phyloP scores from a whole-genome alignment of 768 basidiomycete species.

The Macrolepiota dolichaula region DNA sequence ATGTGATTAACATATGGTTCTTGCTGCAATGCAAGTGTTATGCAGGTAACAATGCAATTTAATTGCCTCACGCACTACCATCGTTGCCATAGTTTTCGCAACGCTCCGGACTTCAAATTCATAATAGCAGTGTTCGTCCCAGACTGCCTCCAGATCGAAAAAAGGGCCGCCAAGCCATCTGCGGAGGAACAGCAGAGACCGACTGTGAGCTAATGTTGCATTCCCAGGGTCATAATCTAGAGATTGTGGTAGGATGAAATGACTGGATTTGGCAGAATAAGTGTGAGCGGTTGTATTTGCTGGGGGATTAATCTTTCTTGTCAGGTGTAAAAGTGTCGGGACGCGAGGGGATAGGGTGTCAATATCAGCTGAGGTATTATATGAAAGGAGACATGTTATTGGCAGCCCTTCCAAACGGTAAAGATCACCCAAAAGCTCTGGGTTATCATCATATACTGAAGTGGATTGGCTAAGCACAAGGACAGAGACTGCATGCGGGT shows the following conservation, averaged over 20 bases:
- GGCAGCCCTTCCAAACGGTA: conserved; percentile 23
- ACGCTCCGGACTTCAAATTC: conserved; percentile 51
- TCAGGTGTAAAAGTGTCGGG: conserved; percentile 36
- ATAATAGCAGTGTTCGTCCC: conserved; percentile 56
- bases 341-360: conserved; percentile 15
- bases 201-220: conserved; percentile 43
- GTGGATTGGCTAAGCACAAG: neutral
- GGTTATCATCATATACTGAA: conserved; percentile 30
- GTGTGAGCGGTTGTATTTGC: conserved; percentile 22
- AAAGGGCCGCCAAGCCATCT: conserved; percentile 44
- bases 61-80: conserved; percentile 39
- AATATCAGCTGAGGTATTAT: conserved; percentile 25
- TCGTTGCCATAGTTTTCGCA: conserved; percentile 52
- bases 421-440: conserved; percentile 24
- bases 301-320: conserved; percentile 16
- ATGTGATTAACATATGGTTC: conserved; percentile 62
- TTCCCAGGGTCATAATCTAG: conserved; percentile 36
- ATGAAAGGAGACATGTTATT: conserved; percentile 34
- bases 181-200: conserved; percentile 42
- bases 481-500: neutral
- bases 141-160: conserved; percentile 57
- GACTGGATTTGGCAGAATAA: conserved; percentile 29
- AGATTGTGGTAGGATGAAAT: conserved; percentile 42
- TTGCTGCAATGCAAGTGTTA: conserved; percentile 26
- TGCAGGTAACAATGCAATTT: neutral